phyloP scores from a whole-genome alignment of 352 stramenopile species.

The Plasmopara viticola region DNA sequence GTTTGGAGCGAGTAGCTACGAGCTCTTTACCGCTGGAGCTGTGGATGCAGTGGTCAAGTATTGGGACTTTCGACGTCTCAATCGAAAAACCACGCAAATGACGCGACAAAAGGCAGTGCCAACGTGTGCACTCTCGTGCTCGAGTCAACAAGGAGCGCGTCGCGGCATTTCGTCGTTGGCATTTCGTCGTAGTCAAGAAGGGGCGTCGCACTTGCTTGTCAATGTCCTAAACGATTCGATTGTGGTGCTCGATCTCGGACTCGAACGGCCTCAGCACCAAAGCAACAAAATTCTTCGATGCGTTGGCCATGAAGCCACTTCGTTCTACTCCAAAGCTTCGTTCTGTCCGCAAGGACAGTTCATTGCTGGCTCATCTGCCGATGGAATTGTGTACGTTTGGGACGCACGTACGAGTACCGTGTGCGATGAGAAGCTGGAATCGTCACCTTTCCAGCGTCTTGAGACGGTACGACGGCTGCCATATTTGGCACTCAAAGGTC shows the following conservation, averaged over 20 bases:
- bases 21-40: constrained; percentile 52
- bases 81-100: constrained; percentile 16
- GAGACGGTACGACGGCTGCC: constrained; percentile 19
- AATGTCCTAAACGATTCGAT: constrained; percentile 59
- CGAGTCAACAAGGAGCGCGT: constrained; percentile 22
- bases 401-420: constrained; percentile 22
- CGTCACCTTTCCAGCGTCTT: not conserved
- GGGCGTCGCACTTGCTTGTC: constrained; percentile 41
- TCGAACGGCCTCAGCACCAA: not conserved
- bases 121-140: constrained; percentile 37
- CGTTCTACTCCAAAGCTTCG: constrained; percentile 57
- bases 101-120: constrained; percentile 7
- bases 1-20: constrained; percentile 33
- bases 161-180: constrained; percentile 56
- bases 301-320: constrained; percentile 42
- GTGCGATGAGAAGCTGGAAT: constrained; percentile 2
- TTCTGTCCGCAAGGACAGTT: constrained; percentile 64
- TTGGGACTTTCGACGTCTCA: constrained; percentile 53
- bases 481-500: constrained; percentile 45
- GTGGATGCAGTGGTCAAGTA: constrained; percentile 61
- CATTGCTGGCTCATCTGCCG: constrained; percentile 43
- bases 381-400: constrained; percentile 59
- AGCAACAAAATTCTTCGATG: constrained; percentile 29
- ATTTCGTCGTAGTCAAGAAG: constrained; percentile 24
- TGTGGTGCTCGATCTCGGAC: constrained; percentile 40